A percentile compares a stretch with the other conserved stretches of the same genome.
phyloP scores from a whole-genome alignment of 169 alveolate species.

The Theileria sp. region DNA sequence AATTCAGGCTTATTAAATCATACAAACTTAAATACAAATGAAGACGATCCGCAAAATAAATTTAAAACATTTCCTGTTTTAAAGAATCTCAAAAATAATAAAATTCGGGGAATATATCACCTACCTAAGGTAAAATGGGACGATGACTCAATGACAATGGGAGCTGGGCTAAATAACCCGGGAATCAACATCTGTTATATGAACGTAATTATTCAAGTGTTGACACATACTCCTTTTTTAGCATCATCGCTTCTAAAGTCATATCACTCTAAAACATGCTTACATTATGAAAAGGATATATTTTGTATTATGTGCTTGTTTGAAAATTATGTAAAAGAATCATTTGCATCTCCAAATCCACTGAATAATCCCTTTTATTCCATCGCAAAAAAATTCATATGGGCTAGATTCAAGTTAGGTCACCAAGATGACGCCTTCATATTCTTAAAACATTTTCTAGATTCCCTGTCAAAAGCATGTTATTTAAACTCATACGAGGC shows the following conservation, averaged over 20 bases:
- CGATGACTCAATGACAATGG: slow-evolving; percentile 49
- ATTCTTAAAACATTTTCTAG: slow-evolving; percentile 67
- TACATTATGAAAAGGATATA: slow-evolving; percentile 42
- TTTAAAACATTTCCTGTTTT: slow-evolving; percentile 18
- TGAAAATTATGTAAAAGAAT: slow-evolving; percentile 58
- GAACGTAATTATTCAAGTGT: slow-evolving; percentile 72
- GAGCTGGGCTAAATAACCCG: slow-evolving; percentile 73
- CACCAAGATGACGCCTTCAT: slow-evolving; percentile 74
- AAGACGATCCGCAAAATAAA: neutral
- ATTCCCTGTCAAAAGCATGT: slow-evolving; percentile 68
- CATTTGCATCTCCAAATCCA: slow-evolving; percentile 35
- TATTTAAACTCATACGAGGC: slow-evolving; percentile 40
- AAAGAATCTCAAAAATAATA: slow-evolving; percentile 27
- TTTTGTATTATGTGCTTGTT: slow-evolving; percentile 70
- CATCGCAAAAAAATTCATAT: slow-evolving; percentile 65
- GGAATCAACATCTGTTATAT: slow-evolving; percentile 76
- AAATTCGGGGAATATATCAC: slow-evolving; percentile 42
- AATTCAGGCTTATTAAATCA: neutral
- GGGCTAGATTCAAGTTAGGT: slow-evolving; percentile 66
- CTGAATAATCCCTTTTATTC: slow-evolving; percentile 60
- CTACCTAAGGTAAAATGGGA: slow-evolving; percentile 45
- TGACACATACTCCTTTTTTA: slow-evolving; percentile 69
- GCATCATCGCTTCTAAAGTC: slow-evolving; percentile 62
- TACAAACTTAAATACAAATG: slow-evolving; percentile 6
- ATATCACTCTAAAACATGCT: slow-evolving; percentile 62